Conservation (phyloP, 345 rosid species). For the Ceriops tagal region DNA sequence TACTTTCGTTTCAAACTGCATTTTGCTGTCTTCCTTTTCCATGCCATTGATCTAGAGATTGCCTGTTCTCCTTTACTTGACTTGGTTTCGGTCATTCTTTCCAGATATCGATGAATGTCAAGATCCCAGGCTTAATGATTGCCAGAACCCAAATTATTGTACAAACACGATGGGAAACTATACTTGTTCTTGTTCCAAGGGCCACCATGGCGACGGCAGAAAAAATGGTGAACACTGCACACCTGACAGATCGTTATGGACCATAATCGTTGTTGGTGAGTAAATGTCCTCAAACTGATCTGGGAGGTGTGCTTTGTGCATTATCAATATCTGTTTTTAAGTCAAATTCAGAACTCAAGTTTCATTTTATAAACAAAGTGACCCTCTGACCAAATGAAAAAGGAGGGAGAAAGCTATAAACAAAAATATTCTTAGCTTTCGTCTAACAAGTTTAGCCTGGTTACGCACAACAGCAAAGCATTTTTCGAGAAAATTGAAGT, state of each 20-base stretch:
- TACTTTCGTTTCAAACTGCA: background rate
- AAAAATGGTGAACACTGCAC: conserved; percentile 5
- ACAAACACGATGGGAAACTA: conserved; percentile 4
- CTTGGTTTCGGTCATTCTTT: background rate
- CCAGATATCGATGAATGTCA: conserved; percentile 34
- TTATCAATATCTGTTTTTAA: too few species aligned
- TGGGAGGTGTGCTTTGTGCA: too few species aligned
- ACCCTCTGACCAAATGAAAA: too few species aligned
- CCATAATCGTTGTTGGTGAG: conserved; percentile 10
- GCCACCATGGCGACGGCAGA: conserved; percentile 26
- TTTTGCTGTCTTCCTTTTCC: background rate
- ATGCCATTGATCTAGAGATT: background rate
- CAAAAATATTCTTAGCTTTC: background rate
- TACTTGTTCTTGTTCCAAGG: conserved; percentile 33
- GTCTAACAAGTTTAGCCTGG: background rate
- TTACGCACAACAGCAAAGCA: too few species aligned
- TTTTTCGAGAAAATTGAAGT: background rate
- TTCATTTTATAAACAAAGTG: too few species aligned
- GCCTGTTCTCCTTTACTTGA: background rate
- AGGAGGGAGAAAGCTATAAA: background rate
- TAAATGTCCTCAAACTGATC: background rate
- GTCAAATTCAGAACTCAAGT: too few species aligned
- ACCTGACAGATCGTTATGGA: background rate
- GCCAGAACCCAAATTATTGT: background rate
- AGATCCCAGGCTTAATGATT: background rate